phyloP scores from a whole-genome alignment of 768 basidiomycete genomes.

The Collybia sp. region DNA sequence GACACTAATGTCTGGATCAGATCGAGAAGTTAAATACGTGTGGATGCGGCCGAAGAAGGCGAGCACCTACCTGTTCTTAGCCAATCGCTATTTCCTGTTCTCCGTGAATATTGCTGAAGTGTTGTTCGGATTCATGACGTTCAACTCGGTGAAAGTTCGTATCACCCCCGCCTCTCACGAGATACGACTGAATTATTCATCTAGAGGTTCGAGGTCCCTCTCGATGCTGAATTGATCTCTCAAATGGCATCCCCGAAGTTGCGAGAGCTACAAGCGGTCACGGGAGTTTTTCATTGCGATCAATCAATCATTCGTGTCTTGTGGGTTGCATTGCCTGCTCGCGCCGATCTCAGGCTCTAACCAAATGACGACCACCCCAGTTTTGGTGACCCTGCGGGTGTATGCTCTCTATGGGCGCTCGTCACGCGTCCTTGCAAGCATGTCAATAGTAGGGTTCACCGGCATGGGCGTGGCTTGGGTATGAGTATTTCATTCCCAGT shows the following conservation, averaged over 20 bases:
- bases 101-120: slow-evolving; percentile 30
- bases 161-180: slow-evolving; percentile 1
- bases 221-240: background rate
- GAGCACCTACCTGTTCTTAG: slow-evolving; percentile 40
- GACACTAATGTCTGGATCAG: slow-evolving; percentile 10
- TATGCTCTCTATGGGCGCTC: slow-evolving; percentile 45
- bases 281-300: slow-evolving; percentile 36
- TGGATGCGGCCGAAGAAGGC: slow-evolving; percentile 36
- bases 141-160: slow-evolving; percentile 15
- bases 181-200: background rate
- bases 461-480: slow-evolving; percentile 31
- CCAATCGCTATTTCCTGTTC: slow-evolving; percentile 45
- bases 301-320: slow-evolving; percentile 39
- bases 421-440: slow-evolving; percentile 25
- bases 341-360: background rate
- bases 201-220: slow-evolving; percentile 8
- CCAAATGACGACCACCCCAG: slow-evolving; percentile 22
- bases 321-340: slow-evolving; percentile 23
- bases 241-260: slow-evolving; percentile 22
- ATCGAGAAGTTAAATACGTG: slow-evolving; percentile 34
- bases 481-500: slow-evolving; percentile 11
- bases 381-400: slow-evolving; percentile 40
- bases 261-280: slow-evolving; percentile 29
- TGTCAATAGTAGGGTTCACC: slow-evolving; percentile 27
- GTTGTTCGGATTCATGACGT: slow-evolving; percentile 19